Conservation (phyloP, 495 filamentous ascomycete genomes). For the Neurospora cerealis region DNA sequence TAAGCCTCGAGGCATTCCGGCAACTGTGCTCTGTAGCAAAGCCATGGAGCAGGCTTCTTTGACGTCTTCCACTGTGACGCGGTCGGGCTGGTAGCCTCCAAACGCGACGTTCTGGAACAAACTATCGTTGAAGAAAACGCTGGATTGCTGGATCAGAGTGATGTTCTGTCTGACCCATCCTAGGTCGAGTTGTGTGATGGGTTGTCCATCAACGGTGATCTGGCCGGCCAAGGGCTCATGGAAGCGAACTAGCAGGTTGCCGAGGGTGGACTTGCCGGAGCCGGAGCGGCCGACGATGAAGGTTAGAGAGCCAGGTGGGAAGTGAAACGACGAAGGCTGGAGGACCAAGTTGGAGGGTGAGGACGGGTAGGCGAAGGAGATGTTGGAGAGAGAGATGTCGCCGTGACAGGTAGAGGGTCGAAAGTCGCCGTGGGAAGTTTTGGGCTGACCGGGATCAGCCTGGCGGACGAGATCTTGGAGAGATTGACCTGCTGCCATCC, state of each 20-base stretch:
- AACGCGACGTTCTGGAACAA: constrained; percentile 75
- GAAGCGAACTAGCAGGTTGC: constrained; percentile 67
- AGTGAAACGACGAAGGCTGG: constrained; percentile 46
- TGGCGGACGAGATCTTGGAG: constrained; percentile 35
- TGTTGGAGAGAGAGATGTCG: constrained; percentile 29
- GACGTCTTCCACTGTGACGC: constrained; percentile 45
- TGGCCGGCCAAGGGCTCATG: constrained; percentile 58
- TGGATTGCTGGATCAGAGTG: constrained; percentile 76
- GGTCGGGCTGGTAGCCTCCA: constrained; percentile 42
- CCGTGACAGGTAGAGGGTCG: constrained; percentile 10
- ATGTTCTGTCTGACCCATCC: constrained; percentile 72
- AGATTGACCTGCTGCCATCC: constrained; percentile 58
- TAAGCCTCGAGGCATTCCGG: constrained; percentile 59
- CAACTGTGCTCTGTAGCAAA: constrained; percentile 62
- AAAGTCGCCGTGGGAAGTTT: not conserved
- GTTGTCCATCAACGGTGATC: constrained; percentile 58
- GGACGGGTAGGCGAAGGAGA: constrained; percentile 78
- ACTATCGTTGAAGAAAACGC: constrained; percentile 74
- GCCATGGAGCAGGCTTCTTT: constrained; percentile 51
- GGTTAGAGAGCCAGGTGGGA: constrained; percentile 61
- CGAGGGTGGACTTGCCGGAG: constrained; percentile 87
- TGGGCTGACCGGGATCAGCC: not conserved
- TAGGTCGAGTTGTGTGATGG: constrained; percentile 51
- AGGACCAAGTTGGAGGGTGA: constrained; percentile 55
- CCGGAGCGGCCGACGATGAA: constrained; percentile 84